Base-by-base conservation (phyloP, 805 yeast genomes). In the Ogataea siamensis region DNA sequence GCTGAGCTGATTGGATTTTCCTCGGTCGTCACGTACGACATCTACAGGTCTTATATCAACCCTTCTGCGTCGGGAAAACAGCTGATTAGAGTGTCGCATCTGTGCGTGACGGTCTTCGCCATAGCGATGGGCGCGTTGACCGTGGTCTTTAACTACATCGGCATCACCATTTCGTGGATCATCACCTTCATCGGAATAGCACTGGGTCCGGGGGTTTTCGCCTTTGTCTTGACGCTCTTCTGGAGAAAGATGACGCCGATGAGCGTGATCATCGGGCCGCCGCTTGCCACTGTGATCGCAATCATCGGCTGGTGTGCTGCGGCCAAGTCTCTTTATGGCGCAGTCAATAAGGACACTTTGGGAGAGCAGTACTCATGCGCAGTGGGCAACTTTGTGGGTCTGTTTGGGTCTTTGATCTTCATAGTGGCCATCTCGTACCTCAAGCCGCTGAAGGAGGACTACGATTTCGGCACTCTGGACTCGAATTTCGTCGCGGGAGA, bases 211-310 rank as follows among this genome's bases (percentile, higher is more conserved):
- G 76, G 71, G 18, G 76, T 71, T 13, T 63, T 71, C 43, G 73
- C 76, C 0, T 57, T 70, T 11, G 66, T 71, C 11, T 52, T 70
- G 40, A 65, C 76, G 0, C 57, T 71, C 34, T 67, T 71, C 41
- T 69, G 71, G 31, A 58, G 49, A 31, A 63, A 56, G 61, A 66
- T 32, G 59, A 51, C 42, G 60, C 65, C 50, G 61, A 70, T 32
- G 62, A 45, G 52, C 28, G 40, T 58, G 33, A 36, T 69, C 39
- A 61, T 60, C 47, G 76, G 71, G 42, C 69, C 73, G 43, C 62
- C 78, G 10, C 63, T 73, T 66, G 71, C 74, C 39, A 69, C 76
- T 1, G 73, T 74, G 19, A 69, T 74, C 48, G 74, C 74, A 16
- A 71, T 74, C 38, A 75, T 74, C 4, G 67, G 73, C 16, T 64